Conservation (phyloP, 2,329 filamentous ascomycete species). For the Nakataea oryzae region DNA sequence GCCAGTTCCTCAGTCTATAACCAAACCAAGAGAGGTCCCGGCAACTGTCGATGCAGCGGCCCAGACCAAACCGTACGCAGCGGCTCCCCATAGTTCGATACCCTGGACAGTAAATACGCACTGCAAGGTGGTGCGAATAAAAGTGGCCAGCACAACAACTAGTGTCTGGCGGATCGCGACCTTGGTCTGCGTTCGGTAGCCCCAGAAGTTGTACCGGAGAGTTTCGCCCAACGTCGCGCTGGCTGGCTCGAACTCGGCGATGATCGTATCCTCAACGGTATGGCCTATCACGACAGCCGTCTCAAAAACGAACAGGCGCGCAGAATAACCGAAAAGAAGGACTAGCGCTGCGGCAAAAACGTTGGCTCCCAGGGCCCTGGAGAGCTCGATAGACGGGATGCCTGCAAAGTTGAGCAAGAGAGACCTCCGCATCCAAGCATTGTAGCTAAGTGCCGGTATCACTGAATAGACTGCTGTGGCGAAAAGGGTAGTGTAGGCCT, state of each 20-base stretch:
- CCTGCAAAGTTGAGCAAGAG: constrained; percentile 68
- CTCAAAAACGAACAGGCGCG: constrained; percentile 68
- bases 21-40: constrained; percentile 45
- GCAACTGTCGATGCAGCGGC: constrained; percentile 50
- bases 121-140: constrained; percentile 50
- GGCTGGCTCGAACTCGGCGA: constrained; percentile 49
- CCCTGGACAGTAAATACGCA: constrained; percentile 58
- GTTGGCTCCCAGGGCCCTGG: constrained; percentile 38
- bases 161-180: constrained; percentile 55
- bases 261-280: constrained; percentile 35
- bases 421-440: constrained; percentile 58
- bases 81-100: constrained; percentile 59
- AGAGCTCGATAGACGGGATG: constrained; percentile 54
- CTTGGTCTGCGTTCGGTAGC: constrained; percentile 52
- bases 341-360: constrained; percentile 33
- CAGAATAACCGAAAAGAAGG: constrained; percentile 54
- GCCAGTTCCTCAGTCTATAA: constrained; percentile 6
- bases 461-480: constrained; percentile 65
- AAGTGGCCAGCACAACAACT: constrained; percentile 46
- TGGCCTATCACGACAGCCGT: constrained; percentile 47
- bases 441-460: constrained; percentile 58
- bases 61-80: constrained; percentile 67
- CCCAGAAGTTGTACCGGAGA: constrained; percentile 62
- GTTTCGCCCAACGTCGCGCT: constrained; percentile 60
- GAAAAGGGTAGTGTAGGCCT: constrained; percentile 55